These are phyloP conservation scores for Penicillium arizonense DNA, from an alignment of 495 filamentous ascomycete genomes.

Conservation along the genomic window DNA sequence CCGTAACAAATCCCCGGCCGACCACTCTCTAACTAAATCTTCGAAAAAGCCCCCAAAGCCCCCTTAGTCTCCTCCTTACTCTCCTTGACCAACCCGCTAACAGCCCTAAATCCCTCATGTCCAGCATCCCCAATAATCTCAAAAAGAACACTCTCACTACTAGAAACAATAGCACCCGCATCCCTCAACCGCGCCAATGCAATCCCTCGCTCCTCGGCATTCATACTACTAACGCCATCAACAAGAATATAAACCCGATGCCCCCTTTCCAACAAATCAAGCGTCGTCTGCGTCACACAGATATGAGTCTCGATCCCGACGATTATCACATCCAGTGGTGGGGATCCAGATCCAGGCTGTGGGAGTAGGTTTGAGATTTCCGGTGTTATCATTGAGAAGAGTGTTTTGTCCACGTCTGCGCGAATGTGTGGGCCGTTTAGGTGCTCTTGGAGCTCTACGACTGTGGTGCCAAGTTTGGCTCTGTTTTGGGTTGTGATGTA, in stretches of 20 bases:
- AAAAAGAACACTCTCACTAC: constrained; percentile 88
- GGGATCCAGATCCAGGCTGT: constrained; percentile 5
- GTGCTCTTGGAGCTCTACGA: constrained; percentile 58
- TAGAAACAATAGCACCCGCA: constrained; percentile 79
- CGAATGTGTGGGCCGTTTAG: constrained; percentile 40
- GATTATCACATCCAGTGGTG: constrained; percentile 35
- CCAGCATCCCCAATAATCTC: constrained; percentile 88
- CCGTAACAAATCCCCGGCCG: no score
- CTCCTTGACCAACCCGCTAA: constrained; percentile 80
- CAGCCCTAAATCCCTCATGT: constrained; percentile 64
- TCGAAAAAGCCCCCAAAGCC: constrained; percentile 62
- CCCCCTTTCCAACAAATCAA: constrained; percentile 72
- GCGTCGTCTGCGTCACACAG: constrained; percentile 87
- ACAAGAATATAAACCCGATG: constrained; percentile 85
- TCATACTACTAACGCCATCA: constrained; percentile 88
- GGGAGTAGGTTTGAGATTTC: constrained; percentile 40
- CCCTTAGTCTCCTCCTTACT: constrained; percentile 62
- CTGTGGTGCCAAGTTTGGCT: constrained; percentile 71
- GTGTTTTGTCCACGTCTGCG: constrained; percentile 75
- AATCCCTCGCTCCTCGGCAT: constrained; percentile 74
- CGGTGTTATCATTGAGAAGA: constrained; percentile 77
- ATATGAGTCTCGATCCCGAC: constrained; percentile 94
- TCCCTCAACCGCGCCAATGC: constrained; percentile 72
- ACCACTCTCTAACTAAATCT: constrained; percentile 47
- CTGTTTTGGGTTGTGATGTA: constrained; percentile 83